Conservation (phyloP, 2,329 filamentous ascomycete genomes). For the Xenosphaeropsis pyriputrescens region DNA sequence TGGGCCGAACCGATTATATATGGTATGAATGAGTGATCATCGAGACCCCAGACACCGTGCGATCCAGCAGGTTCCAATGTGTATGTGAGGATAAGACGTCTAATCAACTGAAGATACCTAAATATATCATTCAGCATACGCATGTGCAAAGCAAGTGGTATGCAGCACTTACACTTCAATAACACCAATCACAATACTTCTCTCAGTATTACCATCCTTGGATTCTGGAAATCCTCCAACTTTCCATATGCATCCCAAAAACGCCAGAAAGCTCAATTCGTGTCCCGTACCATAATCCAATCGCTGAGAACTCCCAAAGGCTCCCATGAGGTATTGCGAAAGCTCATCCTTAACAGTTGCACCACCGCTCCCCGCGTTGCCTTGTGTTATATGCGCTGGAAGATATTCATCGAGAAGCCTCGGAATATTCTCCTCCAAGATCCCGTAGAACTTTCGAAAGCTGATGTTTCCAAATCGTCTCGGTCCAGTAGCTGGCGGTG, state of each 20-base stretch:
- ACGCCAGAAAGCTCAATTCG: slow-evolving; percentile 88
- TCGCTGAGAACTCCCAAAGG: slow-evolving; percentile 76
- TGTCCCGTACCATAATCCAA: slow-evolving; percentile 95
- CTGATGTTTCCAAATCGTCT: slow-evolving; percentile 84
- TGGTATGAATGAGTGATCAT: slow-evolving; percentile 94
- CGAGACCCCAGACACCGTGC: slow-evolving; percentile 93
- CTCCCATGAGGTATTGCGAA: slow-evolving; percentile 64
- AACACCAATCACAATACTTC: slow-evolving; percentile 66
- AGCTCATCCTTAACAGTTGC: slow-evolving; percentile 51
- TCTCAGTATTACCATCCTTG: slow-evolving; percentile 42
- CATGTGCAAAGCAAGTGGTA: background rate
- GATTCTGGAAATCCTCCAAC: slow-evolving; percentile 60
- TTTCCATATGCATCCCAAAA: slow-evolving; percentile 84
- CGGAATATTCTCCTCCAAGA: slow-evolving; percentile 46
- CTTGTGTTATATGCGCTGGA: slow-evolving; percentile 25
- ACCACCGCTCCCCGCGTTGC: slow-evolving; percentile 12
- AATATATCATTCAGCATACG: slow-evolving; percentile 1
- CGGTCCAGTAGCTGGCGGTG: slow-evolving; percentile 73
- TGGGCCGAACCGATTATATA: slow-evolving; percentile 94
- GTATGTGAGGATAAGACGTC: slow-evolving; percentile 77
- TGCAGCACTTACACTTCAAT: slow-evolving; percentile 58
- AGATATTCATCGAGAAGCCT: slow-evolving; percentile 42
- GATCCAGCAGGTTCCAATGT: slow-evolving; percentile 95
- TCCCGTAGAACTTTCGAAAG: slow-evolving; percentile 69
- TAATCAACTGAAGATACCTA: slow-evolving; percentile 68